phyloP scores from a whole-genome alignment of 2,329 filamentous ascomycete genomes.

The Emmonsia crescens region DNA sequence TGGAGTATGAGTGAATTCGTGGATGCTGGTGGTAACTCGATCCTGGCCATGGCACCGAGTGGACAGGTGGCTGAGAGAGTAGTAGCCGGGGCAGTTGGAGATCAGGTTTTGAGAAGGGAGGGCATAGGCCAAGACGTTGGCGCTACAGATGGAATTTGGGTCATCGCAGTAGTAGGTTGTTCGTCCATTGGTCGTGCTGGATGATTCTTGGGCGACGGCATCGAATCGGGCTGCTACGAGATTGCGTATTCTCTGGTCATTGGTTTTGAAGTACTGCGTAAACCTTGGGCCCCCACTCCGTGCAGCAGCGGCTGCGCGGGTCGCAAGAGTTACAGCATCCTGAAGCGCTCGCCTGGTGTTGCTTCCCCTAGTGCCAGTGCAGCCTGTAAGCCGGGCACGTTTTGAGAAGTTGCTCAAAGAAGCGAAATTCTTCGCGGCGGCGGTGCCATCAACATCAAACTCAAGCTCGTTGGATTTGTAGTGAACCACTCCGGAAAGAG shows the following conservation, averaged over 20 bases:
- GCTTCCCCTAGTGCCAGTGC: conserved; percentile 38
- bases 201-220: conserved; percentile 46
- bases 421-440: conserved; percentile 42
- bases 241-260: conserved; percentile 34
- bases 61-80: conserved; percentile 39
- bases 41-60: conserved; percentile 52
- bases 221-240: conserved; percentile 44
- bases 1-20: conserved; percentile 55
- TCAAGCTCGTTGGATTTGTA: conserved; percentile 51
- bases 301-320: conserved; percentile 42
- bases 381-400: conserved; percentile 45
- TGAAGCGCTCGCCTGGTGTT: conserved; percentile 42
- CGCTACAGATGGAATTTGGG: conserved; percentile 41
- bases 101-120: conserved; percentile 45
- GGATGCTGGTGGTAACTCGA: conserved; percentile 53
- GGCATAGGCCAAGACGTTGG: conserved; percentile 51
- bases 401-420: conserved; percentile 32
- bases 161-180: conserved; percentile 52
- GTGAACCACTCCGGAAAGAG: conserved; percentile 44
- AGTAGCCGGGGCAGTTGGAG: conserved; percentile 53
- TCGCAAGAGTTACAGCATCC: conserved; percentile 46
- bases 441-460: conserved; percentile 45
- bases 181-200: conserved; percentile 37
- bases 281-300: conserved; percentile 42
- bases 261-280: conserved; percentile 55